Evolutionary conservation across 2,329 filamentous ascomycete genomes (phyloP), one percentile per base, ranked within the genome.

Genomic region (Penicillium sp.): DNA sequence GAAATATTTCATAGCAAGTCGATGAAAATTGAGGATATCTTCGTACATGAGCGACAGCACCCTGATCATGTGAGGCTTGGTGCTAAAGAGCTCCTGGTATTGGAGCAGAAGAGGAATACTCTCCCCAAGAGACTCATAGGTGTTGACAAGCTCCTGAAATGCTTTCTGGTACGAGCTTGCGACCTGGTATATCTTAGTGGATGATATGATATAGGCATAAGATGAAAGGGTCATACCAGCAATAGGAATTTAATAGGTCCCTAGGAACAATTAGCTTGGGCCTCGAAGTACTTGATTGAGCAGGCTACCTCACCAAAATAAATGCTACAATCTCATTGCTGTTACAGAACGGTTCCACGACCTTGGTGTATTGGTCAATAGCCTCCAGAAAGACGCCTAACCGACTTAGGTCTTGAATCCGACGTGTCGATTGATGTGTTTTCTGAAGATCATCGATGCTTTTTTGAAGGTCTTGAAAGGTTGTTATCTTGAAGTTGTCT

Each of bases 291-390:
- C n/a, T 19, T 10, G 7, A 33, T 16, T 16, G 16, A 19, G n/a
- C 33, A 37, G 7, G n/a, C n/a, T 39, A 7, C 5, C 14, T 39
- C 2, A 39, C 51, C 51, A 42, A 42, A 39, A 48, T 33, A 39
- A 47, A 54, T 10, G 51, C 29, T 4, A 54, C 51, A 9, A 54
- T 26, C 14, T 54, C 51, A 54, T 37, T 54, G 29, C 51, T 54
- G 22, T 54, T 54, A 21, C 51, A 54, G 26, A 54, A 54, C 3
- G 45, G 39, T 11, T 54, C 51, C 29, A 54, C 44, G 6, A 54
- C 51, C 24, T 54, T 44, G 22, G 39, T 43, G 42, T 44, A 54
- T 39, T 54, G 51, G 9, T 42, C 43, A 29, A 54, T 54, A 4
- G 43, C 51, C 21, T 54, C 51, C 3, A 54, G 31, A 29, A 54